Evolutionary conservation across 371 early-diverging fungal genomes (phyloP).

Genomic region (Haplosporangium sp.): DNA sequence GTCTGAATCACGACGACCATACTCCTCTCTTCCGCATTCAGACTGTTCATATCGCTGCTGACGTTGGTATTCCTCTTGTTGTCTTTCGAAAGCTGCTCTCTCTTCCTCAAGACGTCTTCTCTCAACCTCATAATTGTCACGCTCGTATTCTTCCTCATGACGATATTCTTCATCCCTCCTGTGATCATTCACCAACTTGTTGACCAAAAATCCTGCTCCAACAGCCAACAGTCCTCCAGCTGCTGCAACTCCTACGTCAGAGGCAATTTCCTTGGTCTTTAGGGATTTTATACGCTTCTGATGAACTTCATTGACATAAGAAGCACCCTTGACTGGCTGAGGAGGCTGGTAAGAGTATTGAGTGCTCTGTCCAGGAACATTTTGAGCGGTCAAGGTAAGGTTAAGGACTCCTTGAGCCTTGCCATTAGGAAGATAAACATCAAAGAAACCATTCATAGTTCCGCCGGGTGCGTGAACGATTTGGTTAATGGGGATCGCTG

Average conservation of each 20-base stretch:
- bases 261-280: constrained; percentile 60
- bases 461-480: constrained; percentile 64
- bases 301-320: constrained; percentile 62
- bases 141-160: constrained; percentile 45
- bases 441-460: constrained; percentile 62
- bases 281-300: constrained; percentile 63
- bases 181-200: constrained; percentile 62
- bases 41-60: constrained; percentile 31
- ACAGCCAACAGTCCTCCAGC: constrained; percentile 63
- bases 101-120: constrained; percentile 53
- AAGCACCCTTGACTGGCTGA: constrained; percentile 58
- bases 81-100: constrained; percentile 31
- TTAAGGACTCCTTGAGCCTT: constrained; percentile 63
- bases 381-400: constrained; percentile 61
- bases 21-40: constrained; percentile 1
- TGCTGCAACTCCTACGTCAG: constrained; percentile 62
- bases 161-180: constrained; percentile 55
- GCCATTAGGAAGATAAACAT: constrained; percentile 61
- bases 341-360: constrained; percentile 17
- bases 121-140: constrained; percentile 54
- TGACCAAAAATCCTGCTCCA: constrained; percentile 66
- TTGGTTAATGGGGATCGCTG: constrained; percentile 70
- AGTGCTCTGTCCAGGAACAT: constrained; percentile 62
- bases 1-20: constrained; percentile 11
- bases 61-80: constrained; percentile 23